phyloP scores from a whole-genome alignment of 1,284 basidiomycete genomes.

The Irpex sp. region DNA sequence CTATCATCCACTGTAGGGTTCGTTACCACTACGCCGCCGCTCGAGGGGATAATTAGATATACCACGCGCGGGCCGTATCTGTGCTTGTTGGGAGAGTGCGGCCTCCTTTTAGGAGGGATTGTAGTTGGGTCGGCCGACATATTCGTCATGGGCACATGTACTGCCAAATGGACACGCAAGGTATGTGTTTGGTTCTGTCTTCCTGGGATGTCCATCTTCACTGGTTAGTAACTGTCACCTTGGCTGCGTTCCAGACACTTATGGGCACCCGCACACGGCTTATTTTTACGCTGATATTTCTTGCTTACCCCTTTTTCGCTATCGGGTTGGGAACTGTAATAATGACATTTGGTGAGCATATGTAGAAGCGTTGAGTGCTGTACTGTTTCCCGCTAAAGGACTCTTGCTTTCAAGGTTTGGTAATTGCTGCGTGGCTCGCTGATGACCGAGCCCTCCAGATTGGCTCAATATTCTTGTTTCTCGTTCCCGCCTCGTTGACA shows the following conservation, averaged over 20 bases:
- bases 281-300: neutral
- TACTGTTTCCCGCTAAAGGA: too few relatives aligned
- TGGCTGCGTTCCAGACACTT: neutral
- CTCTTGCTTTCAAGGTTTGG: neutral
- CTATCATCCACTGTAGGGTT: neutral
- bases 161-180: neutral
- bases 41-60: neutral
- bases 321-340: neutral
- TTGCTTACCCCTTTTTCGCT: neutral
- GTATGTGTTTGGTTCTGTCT: neutral
- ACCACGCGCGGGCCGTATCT: neutral
- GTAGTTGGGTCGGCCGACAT: neutral
- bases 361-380: too few relatives aligned
- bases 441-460: neutral
- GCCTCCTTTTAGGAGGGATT: neutral
- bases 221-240: neutral
- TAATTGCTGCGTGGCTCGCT: neutral
- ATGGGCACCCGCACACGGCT: neutral
- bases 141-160: neutral
- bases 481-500: neutral
- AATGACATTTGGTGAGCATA: too few relatives aligned
- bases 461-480: neutral
- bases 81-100: neutral
- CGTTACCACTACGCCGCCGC: neutral
- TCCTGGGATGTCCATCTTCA: too few relatives aligned